Evolutionary conservation across 257 asterid species (phyloP).

Genomic region (Solanum tarijense): DNA sequence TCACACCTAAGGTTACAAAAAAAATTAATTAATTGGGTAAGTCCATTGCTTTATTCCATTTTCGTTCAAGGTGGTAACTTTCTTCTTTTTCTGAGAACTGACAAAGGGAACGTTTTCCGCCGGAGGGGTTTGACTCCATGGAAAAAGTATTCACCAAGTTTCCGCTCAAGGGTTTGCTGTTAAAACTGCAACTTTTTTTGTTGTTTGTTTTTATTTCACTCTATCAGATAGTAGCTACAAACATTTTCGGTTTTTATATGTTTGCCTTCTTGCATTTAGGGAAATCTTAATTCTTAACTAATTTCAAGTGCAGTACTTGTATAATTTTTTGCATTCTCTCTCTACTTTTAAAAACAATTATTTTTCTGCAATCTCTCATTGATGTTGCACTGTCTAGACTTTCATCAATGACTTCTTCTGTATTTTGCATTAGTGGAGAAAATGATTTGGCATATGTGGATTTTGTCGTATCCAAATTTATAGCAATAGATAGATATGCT

Average conservation of each 20-base stretch:
- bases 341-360: neutral
- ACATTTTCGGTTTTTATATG: neutral
- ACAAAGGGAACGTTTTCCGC: neutral
- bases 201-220: neutral
- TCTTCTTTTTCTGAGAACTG: neutral
- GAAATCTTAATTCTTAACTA: neutral
- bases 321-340: neutral
- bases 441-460: neutral
- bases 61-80: neutral
- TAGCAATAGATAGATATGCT: neutral
- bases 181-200: neutral
- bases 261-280: neutral
- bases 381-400: neutral
- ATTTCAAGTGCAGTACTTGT: neutral
- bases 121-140: neutral
- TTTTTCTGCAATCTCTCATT: neutral
- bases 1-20: neutral
- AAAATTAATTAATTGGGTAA: neutral
- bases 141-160: neutral
- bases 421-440: neutral
- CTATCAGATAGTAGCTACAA: neutral
- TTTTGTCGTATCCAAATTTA: neutral
- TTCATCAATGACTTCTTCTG: neutral
- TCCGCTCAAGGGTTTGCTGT: neutral
- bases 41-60: neutral